Evolutionary conservation across 2,329 filamentous ascomycete species (phyloP), one percentile per base, ranked within the genome.

Genomic region (Pyrenochaeta sp.): DNA sequence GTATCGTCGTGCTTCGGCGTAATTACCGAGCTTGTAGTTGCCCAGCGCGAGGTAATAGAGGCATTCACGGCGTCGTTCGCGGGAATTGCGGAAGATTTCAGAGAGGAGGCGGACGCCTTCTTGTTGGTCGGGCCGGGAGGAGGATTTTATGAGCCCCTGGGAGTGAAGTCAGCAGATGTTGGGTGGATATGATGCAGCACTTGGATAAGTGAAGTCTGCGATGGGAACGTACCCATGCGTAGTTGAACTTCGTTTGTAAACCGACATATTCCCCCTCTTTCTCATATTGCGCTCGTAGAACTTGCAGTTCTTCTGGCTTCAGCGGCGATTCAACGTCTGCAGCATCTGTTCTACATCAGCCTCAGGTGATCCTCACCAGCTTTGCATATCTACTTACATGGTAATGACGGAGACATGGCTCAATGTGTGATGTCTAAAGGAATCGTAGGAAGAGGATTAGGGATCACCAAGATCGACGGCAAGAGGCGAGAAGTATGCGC

Each of bases 231-330:
- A 96, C 93, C 95, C 95, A 99, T 76, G 95, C 94, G 79, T 94
- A 98, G 88, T 99, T 99, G 87, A 99, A 99, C 78, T 98, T 98
- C 61, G 95, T 99, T 80, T 99, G 95, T 40, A 99, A 87, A 59
- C 94, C 93, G 60, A 97, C 94, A 83, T 96, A 96, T 72, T 96
- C 92, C 68, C 94, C 95, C 81, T 99, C 95, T 77, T 97, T 97
- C 77, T 98, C 94, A 78, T 95, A 99, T 79, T 99, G 95, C 59
- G 91, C 85, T 65, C 94, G 91, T 52, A 99, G 86, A 62, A 98
- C 95, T 78, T 93, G 89, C 59, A 99, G 90, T 80, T 99, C 95
- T 50, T 92, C 91, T 55, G 92, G 88, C 81, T 95, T 96, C 63
- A 99, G 86, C 67, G 95, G 91, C 76, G 92, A 97, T 84, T 99